These are phyloP conservation scores for Lagenidium giganteum DNA, from an alignment of 352 stramenopile genomes.

Conservation along the genomic window DNA sequence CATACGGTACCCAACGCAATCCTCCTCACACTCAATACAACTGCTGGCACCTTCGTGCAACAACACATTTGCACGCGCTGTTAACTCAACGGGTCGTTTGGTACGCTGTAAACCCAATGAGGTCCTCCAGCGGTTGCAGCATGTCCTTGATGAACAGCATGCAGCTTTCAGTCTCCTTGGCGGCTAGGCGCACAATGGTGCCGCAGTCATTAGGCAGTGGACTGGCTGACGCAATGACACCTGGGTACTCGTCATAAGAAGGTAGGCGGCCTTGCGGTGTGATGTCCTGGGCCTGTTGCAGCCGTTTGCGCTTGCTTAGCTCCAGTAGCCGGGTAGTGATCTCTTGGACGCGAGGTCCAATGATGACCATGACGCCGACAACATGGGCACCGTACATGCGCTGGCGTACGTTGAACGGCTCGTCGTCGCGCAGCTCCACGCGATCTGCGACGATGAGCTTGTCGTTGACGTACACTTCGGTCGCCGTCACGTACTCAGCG, in stretches of 20 bases:
- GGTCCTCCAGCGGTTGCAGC: slow-evolving; percentile 42
- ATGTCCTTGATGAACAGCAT: slow-evolving; percentile 60
- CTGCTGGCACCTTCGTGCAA: background rate
- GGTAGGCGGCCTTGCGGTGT: slow-evolving; percentile 63
- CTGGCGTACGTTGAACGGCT: slow-evolving; percentile 49
- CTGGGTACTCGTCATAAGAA: slow-evolving; percentile 31
- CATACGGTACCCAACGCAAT: no score
- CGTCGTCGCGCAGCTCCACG: slow-evolving; percentile 66
- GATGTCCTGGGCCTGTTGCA: slow-evolving; percentile 66
- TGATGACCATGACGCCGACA: slow-evolving; percentile 60
- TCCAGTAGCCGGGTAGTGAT: slow-evolving; percentile 54
- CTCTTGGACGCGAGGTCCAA: slow-evolving; percentile 44
- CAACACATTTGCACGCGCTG: slow-evolving; percentile 2
- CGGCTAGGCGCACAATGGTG: slow-evolving; percentile 72
- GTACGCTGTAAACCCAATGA: slow-evolving; percentile 62
- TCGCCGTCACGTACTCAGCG: slow-evolving; percentile 61
- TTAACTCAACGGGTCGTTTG: slow-evolving; percentile 62
- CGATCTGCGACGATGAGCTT: slow-evolving; percentile 59
- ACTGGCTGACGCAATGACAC: slow-evolving; percentile 72
- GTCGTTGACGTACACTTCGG: slow-evolving; percentile 50
- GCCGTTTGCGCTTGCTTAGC: slow-evolving; percentile 63
- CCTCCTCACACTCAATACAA: no score
- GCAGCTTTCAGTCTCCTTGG: slow-evolving; percentile 48
- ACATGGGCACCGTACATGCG: slow-evolving; percentile 78
- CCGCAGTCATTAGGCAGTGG: slow-evolving; percentile 45